These are phyloP conservation scores for Actinidia chinensis DNA, from an alignment of 179 eudicot genomes.

Conservation along the genomic window DNA sequence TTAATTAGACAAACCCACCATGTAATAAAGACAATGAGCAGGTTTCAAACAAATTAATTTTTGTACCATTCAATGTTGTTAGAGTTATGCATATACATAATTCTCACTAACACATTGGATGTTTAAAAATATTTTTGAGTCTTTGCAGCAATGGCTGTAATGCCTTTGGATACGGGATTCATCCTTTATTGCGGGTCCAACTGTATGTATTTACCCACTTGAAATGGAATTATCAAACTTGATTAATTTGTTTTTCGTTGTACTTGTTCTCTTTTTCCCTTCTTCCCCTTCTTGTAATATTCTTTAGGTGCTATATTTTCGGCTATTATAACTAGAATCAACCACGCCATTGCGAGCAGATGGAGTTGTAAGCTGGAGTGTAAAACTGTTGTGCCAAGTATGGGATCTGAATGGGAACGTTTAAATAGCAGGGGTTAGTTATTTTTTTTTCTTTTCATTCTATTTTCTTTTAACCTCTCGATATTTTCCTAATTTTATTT, in stretches of 20 bases:
- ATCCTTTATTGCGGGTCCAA: slow-evolving; percentile 64
- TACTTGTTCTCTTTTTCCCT: neutral
- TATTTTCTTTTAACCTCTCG: neutral
- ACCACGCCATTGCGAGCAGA: slow-evolving; percentile 63
- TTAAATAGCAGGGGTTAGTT: slow-evolving; percentile 48
- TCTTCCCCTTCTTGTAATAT: neutral
- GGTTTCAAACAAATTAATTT: no score
- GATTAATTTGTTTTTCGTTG: neutral
- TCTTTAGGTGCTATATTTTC: slow-evolving; percentile 21
- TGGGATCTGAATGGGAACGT: slow-evolving; percentile 51
- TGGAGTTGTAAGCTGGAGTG: slow-evolving; percentile 51
- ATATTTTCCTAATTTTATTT: neutral
- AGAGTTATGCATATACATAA: neutral
- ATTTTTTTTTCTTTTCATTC: slow-evolving; percentile 19
- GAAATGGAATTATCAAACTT: neutral
- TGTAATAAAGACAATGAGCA: no score
- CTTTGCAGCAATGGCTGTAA: slow-evolving; percentile 55
- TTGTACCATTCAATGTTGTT: neutral
- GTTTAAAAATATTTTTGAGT: neutral
- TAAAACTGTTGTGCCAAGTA: slow-evolving; percentile 47
- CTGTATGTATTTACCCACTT: slow-evolving; percentile 32
- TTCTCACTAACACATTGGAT: neutral
- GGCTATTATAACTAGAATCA: slow-evolving; percentile 53
- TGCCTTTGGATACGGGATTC: slow-evolving; percentile 63
- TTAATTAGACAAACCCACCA: no score